Percentiles rank a stretch among this genome's conserved stretches.
Evolutionary conservation across 23 red algal genomes (phyloP).

Genomic region (Agarophyton chilense): DNA sequence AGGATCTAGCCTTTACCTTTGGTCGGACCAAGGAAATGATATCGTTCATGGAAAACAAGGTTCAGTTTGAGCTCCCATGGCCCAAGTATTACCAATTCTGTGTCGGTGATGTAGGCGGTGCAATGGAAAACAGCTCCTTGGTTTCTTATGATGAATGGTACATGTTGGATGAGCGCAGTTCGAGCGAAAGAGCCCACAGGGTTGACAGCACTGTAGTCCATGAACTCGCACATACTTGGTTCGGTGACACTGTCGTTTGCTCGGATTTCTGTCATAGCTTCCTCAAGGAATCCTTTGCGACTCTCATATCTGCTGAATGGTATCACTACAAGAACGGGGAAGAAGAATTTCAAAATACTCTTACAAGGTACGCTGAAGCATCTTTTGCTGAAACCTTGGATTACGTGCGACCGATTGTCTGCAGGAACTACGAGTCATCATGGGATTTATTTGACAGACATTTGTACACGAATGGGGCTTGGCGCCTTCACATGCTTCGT

Average conservation of each 20-base stretch:
- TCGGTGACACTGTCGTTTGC: conserved; percentile 73
- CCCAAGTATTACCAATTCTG: conserved; percentile 80
- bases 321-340: conserved; percentile 64
- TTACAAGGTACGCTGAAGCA: conserved; percentile 44
- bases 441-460: conserved; percentile 77
- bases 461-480: conserved; percentile 76
- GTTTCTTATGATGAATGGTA: conserved; percentile 81
- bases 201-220: conserved; percentile 68
- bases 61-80: conserved; percentile 72
- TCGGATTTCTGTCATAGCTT: conserved; percentile 68
- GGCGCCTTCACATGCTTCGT: conserved; percentile 79
- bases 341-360: conserved; percentile 64
- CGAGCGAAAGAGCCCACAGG: conserved; percentile 54
- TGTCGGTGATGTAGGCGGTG: conserved; percentile 70
- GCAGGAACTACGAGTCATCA: conserved; percentile 51
- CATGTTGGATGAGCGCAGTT: conserved; percentile 60
- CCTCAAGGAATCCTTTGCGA: conserved; percentile 74
- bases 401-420: conserved; percentile 70
- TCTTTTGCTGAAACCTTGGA: conserved; percentile 59
- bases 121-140: conserved; percentile 84
- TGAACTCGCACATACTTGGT: conserved; percentile 77
- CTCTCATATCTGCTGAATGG: conserved; percentile 61
- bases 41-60: conserved; percentile 59
- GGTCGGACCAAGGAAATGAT: conserved; percentile 76
- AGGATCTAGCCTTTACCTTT: conserved; percentile 72